Evolutionary conservation across 192 early-diverging fungal genomes (phyloP), one percentile per base, ranked within the genome.

Genomic region (Geosiphon pyriformis): DNA sequence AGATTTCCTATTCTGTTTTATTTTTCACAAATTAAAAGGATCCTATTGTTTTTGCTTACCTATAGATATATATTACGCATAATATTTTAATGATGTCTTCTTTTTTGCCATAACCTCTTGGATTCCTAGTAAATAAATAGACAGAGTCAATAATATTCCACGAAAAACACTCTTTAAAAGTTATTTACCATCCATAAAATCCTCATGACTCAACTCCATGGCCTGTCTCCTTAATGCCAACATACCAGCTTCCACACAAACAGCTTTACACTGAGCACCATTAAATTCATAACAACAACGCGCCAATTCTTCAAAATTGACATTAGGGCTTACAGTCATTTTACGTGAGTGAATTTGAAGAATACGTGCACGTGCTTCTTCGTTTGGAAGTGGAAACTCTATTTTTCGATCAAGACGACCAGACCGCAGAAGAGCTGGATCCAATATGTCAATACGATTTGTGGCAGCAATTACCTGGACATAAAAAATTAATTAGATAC

Each of bases 71-170:
- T 42, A 42, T 77, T 80, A 93, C 42, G 91, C 91, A 82, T 90
- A 93, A 80, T 93, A 93, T 79, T 89, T 85, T 66, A 98, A 77
- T 63, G 92, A 89, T 23, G 91, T 96, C 86, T 96, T 96, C 87
- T 98, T 98, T 90, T 95, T 96, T 49, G 96, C 96, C 78, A 96
- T 93, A 26, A 98, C 96, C 76, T 98, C 96, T 67, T 94, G 89
- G 64, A 96, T 96, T 52, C 90, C 92, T 81, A 76, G 4, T n/a
- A 37, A 51, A 29, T 25, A 17, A 46, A 27, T 6, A 61, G 8
- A 59, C 63, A 53, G 26, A 29, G 6, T 29, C 23, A 42, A 30
- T 17, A n/a, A n/a, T n/a, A n/a, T n/a, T n/a, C n/a, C n/a, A n/a
- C n/a, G n/a, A n/a, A n/a, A n/a, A n/a, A n/a, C n/a, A n/a, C n/a